Evolutionary conservation across 1,284 basidiomycete genomes (phyloP), one percentile per base, ranked within the genome.

Genomic region (Coniophora puteana): DNA sequence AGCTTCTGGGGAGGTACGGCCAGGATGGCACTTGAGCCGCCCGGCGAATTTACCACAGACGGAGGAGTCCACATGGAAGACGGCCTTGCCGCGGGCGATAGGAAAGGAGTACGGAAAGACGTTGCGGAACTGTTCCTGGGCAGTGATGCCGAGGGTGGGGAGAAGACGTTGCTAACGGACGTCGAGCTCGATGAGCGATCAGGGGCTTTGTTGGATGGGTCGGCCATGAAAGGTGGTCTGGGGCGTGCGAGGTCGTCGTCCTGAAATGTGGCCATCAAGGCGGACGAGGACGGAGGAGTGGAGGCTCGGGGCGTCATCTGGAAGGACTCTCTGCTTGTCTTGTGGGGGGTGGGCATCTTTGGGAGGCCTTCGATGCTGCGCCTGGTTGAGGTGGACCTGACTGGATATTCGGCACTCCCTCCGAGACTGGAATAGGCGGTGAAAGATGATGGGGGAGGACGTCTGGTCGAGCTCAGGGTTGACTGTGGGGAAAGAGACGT

Each of bases 1-100:
- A 68, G 66, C 25, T 76, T 66, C 51, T 73, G 62, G 57, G 55
- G 63, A 18, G 54, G 55, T 17, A 65, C 51, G 0, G 62, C 60
- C 1, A 69, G 55, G 2, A 63, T 57, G 20, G 61, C 61, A 33
- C 64, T 63, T 34, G 58, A 55, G 31, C 57, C 59, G 10, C 66
- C 60, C 16, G 62, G 55, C 30, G 38, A 46, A 40, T 32, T 50
- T 47, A 39, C 52, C 50, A 48, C 69, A 2, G 67, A 61, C 11
- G 79, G 78, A 5, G 76, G 82, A 0, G 72, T 65, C 83, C 81
- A 84, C 0, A 80, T 48, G 12, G 71, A 69, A 1, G 76, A 80
- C 1, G 80, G 81, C 17, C 83, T 71, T 3, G 79, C 80, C 5
- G 80, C 71, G 1, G 83, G 83, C 6, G 78, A 74, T 38, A 85